Conservation (phyloP, 805 yeast species). For the Komagataella pseudopastoris region DNA sequence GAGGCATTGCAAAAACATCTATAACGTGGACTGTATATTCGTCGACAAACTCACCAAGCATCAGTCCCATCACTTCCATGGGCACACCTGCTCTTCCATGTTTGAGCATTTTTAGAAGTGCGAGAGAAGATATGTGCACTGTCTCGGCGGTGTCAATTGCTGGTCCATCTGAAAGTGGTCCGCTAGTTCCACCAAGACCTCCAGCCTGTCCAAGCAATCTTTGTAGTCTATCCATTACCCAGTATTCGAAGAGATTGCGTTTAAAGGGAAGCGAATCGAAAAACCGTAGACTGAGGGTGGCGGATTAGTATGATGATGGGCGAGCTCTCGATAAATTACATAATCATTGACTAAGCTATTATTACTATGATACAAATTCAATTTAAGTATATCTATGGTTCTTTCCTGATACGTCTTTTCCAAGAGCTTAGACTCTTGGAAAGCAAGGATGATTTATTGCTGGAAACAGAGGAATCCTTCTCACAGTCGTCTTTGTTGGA, state of each 20-base stretch:
- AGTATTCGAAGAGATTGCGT: not conserved
- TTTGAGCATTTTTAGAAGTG: slow-evolving; percentile 89
- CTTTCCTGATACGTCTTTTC: not conserved
- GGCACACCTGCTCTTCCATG: slow-evolving; percentile 89
- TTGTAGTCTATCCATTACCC: slow-evolving; percentile 32
- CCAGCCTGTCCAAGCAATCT: slow-evolving; percentile 28
- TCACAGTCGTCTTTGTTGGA: not conserved
- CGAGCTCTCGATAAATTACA: not conserved
- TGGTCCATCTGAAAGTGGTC: slow-evolving; percentile 53
- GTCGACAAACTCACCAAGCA: slow-evolving; percentile 97
- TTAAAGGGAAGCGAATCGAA: not conserved
- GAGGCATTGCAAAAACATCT: slow-evolving; percentile 99
- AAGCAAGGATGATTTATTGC: not conserved
- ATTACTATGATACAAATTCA: not conserved
- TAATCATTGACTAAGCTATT: not conserved
- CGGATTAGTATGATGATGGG: not conserved
- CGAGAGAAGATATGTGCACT: slow-evolving; percentile 90
- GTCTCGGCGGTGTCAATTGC: slow-evolving; percentile 93
- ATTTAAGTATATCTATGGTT: not conserved
- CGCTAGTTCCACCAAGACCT: slow-evolving; percentile 28
- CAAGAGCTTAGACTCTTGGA: not conserved
- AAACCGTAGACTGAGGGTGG: not conserved
- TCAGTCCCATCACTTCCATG: slow-evolving; percentile 87
- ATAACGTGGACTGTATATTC: slow-evolving; percentile 94
- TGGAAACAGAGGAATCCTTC: not conserved